These are phyloP conservation scores for Kwoniella heveanensis DNA, from an alignment of 768 basidiomycete genomes.

Conservation along the genomic window DNA sequence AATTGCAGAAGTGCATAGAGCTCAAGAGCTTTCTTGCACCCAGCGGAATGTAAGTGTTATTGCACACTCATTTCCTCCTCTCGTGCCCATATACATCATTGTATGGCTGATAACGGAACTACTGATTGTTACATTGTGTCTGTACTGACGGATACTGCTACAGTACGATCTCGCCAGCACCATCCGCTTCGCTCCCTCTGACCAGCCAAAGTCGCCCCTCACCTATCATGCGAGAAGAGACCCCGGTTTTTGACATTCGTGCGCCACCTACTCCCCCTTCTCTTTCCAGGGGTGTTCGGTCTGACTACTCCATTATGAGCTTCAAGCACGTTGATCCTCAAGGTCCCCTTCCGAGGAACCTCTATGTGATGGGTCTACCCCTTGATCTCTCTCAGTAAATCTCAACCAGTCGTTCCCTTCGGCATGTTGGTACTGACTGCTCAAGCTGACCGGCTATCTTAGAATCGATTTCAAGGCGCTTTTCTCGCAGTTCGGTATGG, in stretches of 20 bases:
- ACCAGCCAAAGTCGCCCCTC: constrained; percentile 10
- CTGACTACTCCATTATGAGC: constrained; percentile 14
- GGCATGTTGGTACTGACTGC: neutral
- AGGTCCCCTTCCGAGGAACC: constrained; percentile 37
- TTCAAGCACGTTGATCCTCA: constrained; percentile 30
- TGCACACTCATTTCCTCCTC: neutral
- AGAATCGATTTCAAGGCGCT: constrained; percentile 38
- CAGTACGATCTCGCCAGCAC: constrained; percentile 18
- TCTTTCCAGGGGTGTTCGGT: constrained; percentile 3
- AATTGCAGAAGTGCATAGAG: constrained; percentile 25
- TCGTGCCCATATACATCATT: neutral
- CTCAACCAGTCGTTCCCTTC: too few relatives aligned
- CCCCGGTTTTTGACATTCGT: constrained; percentile 6
- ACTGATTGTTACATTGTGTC: too few relatives aligned
- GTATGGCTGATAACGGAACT: too few relatives aligned
- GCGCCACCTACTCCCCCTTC: constrained; percentile 18
- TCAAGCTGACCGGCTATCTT: neutral
- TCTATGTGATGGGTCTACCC: constrained; percentile 45
- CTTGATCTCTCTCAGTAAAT: constrained; percentile 42
- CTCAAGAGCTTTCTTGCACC: constrained; percentile 20
- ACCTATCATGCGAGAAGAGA: neutral
- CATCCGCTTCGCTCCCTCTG: constrained; percentile 1
- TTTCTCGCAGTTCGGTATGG: constrained; percentile 35
- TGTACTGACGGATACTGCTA: too few relatives aligned
- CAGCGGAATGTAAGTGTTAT: constrained; percentile 29